Evolutionary conservation across 257 asterid genomes (phyloP).

Genomic region (Solanum clarkiae): DNA sequence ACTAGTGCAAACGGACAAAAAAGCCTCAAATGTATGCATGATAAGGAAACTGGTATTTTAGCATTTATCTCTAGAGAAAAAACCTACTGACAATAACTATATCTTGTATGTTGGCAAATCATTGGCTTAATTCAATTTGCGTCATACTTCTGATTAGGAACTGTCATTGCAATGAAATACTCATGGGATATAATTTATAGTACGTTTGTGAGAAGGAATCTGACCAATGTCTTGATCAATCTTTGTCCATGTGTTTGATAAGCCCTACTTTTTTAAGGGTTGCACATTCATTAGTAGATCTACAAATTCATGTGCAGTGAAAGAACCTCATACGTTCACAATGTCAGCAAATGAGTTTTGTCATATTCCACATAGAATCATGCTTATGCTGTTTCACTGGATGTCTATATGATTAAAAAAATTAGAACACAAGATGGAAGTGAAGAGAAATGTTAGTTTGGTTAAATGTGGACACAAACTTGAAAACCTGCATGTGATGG

Average conservation of each 20-base stretch:
- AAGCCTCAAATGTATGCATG: neutral
- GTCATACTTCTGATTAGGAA: neutral
- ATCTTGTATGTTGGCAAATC: neutral
- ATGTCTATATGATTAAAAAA: neutral
- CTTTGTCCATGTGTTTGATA: neutral
- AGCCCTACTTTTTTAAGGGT: neutral
- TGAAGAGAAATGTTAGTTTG: neutral
- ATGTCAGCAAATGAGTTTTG: neutral
- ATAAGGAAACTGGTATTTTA: neutral
- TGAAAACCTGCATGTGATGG: neutral
- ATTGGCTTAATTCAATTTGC: neutral
- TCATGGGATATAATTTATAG: neutral
- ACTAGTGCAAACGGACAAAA: neutral
- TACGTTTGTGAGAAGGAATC: neutral
- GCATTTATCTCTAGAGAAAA: neutral
- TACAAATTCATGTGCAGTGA: neutral
- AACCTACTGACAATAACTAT: neutral
- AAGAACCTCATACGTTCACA: neutral
- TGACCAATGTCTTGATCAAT: neutral
- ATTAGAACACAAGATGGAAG: neutral
- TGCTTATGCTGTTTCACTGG: neutral
- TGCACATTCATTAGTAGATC: neutral
- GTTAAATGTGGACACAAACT: neutral
- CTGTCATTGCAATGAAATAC: neutral
- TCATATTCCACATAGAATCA: neutral